A percentile compares a stretch with the other conserved stretches of the same genome.
Evolutionary conservation across 805 yeast species (phyloP).

Genomic region (Phaffomyces antillensis): DNA sequence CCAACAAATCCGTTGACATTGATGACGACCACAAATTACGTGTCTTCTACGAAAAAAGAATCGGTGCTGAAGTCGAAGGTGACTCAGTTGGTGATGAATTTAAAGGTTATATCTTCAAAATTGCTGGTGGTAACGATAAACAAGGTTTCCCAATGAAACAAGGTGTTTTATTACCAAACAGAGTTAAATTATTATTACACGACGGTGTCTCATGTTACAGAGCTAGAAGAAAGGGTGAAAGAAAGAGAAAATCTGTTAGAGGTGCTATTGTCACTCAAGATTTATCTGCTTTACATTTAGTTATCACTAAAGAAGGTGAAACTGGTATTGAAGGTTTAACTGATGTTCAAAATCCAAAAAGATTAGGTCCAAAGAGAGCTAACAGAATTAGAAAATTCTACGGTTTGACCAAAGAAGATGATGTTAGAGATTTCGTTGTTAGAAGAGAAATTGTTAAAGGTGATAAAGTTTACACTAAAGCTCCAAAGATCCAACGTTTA

Average conservation of each 20-base stretch:
- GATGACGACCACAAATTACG: conserved; percentile 99
- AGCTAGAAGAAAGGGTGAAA: conserved; percentile 99
- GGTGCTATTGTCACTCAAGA: conserved; percentile 98
- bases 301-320: conserved; percentile 96
- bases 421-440: conserved; percentile 83
- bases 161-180: conserved; percentile 99
- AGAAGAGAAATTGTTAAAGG: conserved; percentile 98
- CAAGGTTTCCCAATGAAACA: conserved; percentile 99
- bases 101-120: conserved; percentile 98
- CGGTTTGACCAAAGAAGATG: conserved; percentile 91
- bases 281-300: conserved; percentile 90
- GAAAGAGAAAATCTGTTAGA: conserved; percentile 99
- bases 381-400: conserved; percentile 99
- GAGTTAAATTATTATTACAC: conserved; percentile 92
- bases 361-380: conserved; percentile 99
- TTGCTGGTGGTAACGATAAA: conserved; percentile 99
- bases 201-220: conserved; percentile 98
- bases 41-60: conserved; percentile 97
- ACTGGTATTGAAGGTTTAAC: conserved; percentile 93
- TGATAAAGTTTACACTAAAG: conserved; percentile 98
- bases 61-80: conserved; percentile 99
- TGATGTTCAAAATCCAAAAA: conserved; percentile 91
- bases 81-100: conserved; percentile 95
- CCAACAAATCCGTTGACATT: conserved; percentile 95
- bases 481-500: conserved; percentile 99